A percentile compares a stretch with the other conserved stretches of the same genome.
These are phyloP conservation scores for Eucalyptus cloeziana DNA, from an alignment of 345 rosid species.

Conservation along the genomic window DNA sequence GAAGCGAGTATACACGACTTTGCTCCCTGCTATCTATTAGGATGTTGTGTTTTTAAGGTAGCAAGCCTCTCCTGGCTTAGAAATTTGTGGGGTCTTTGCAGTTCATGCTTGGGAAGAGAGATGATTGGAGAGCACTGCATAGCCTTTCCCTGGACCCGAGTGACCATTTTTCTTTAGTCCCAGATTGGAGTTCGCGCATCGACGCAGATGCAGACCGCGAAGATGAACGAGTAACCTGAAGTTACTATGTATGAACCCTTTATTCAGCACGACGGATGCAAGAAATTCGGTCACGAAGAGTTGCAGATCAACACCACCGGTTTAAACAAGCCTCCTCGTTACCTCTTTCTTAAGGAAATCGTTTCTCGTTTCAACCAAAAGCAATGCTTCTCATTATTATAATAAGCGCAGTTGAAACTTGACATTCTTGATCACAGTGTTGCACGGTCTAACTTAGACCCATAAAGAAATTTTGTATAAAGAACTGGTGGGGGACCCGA, in stretches of 20 bases:
- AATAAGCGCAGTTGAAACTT: neutral
- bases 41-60: neutral
- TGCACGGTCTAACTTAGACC: neutral
- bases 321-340: neutral
- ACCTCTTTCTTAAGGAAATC: neutral
- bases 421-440: slow-evolving; percentile 28
- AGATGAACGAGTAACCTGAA: neutral
- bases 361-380: neutral
- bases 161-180: neutral
- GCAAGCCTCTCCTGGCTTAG: neutral
- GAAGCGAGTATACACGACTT: neutral
- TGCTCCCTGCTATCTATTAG: neutral
- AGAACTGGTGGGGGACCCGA: neutral
- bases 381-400: neutral
- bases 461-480: neutral
- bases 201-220: neutral
- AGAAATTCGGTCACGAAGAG: neutral
- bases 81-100: neutral
- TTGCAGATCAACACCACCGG: neutral
- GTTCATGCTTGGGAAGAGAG: neutral
- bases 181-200: neutral
- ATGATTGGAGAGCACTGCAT: neutral
- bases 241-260: neutral
- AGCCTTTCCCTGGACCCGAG: neutral
- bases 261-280: neutral